Evolutionary conservation across 2,329 filamentous ascomycete genomes (phyloP).

Genomic region (Colletotrichum theobromicola): DNA sequence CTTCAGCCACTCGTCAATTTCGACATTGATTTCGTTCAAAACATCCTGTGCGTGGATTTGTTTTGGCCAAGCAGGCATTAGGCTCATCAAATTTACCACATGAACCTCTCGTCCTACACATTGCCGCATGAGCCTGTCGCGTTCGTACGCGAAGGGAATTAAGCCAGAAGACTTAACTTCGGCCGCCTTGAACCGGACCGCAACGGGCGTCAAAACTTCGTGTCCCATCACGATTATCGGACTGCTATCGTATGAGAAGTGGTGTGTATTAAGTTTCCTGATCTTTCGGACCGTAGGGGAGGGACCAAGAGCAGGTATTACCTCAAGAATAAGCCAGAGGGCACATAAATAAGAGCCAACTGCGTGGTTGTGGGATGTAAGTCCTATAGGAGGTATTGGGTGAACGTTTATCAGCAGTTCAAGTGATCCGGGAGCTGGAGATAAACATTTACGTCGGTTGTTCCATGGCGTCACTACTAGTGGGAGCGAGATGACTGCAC

Average conservation of each 20-base stretch:
- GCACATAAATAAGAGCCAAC: background rate
- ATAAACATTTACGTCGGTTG: background rate
- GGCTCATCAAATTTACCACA: background rate
- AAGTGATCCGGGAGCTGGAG: background rate
- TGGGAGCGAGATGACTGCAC: background rate
- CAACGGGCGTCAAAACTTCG: rapidly evolving
- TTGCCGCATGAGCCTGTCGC: background rate
- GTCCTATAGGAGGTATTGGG: background rate
- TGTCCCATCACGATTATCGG: background rate
- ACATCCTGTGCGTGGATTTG: background rate
- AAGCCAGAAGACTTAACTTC: background rate
- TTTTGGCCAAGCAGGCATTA: background rate
- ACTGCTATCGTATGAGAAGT: background rate
- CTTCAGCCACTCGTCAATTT: background rate
- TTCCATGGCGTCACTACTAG: background rate
- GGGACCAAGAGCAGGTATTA: background rate
- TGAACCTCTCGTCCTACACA: background rate
- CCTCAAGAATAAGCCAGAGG: background rate
- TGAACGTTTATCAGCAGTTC: background rate
- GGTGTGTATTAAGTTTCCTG: background rate
- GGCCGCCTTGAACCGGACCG: background rate
- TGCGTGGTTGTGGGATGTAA: background rate
- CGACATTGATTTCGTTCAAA: background rate
- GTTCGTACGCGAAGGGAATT: background rate
- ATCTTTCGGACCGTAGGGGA: background rate